These are phyloP conservation scores for Mycosphaerella sp. DNA, from an alignment of 2,329 filamentous ascomycete species.

Conservation along the genomic window DNA sequence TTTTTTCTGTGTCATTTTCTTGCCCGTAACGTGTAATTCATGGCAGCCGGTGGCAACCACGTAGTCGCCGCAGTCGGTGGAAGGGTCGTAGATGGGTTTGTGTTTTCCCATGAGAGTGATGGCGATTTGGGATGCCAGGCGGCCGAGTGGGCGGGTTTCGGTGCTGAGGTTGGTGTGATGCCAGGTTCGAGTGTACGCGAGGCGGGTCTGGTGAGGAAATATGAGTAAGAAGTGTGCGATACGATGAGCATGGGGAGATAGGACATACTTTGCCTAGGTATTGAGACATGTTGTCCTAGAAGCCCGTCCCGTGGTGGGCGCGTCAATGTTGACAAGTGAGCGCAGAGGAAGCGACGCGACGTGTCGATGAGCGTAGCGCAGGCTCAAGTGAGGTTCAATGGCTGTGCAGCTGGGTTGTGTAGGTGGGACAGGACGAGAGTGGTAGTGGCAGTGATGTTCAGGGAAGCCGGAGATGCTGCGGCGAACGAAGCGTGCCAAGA, in stretches of 20 bases:
- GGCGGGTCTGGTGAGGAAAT: slow-evolving; percentile 56
- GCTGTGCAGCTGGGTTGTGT: not conserved
- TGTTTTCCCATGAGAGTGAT: slow-evolving; percentile 94
- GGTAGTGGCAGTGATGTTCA: not conserved
- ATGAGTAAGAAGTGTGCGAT: not conserved
- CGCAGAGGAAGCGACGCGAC: not conserved
- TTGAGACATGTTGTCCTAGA: not conserved
- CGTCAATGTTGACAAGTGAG: not conserved
- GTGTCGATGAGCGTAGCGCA: not conserved
- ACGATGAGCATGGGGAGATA: not conserved
- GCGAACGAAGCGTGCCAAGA: not conserved
- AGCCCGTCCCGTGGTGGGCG: not conserved
- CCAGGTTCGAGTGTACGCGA: slow-evolving; percentile 95
- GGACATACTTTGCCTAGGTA: not conserved
- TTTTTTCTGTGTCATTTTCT: slow-evolving; percentile 87
- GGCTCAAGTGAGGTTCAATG: not conserved
- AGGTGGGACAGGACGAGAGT: not conserved
- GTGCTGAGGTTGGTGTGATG: slow-evolving; percentile 73
- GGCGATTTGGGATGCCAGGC: slow-evolving; percentile 81
- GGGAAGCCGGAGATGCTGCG: not conserved
- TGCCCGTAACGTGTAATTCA: slow-evolving; percentile 79
- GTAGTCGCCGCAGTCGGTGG: slow-evolving; percentile 98
- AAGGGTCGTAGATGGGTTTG: slow-evolving; percentile 96
- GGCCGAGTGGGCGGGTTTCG: slow-evolving; percentile 71
- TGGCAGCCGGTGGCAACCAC: slow-evolving; percentile 80